Percentiles rank a stretch among this genome's conserved stretches.
These are phyloP conservation scores for Fusarium avenaceum DNA, from an alignment of 2,329 filamentous ascomycete genomes.

Conservation along the genomic window DNA sequence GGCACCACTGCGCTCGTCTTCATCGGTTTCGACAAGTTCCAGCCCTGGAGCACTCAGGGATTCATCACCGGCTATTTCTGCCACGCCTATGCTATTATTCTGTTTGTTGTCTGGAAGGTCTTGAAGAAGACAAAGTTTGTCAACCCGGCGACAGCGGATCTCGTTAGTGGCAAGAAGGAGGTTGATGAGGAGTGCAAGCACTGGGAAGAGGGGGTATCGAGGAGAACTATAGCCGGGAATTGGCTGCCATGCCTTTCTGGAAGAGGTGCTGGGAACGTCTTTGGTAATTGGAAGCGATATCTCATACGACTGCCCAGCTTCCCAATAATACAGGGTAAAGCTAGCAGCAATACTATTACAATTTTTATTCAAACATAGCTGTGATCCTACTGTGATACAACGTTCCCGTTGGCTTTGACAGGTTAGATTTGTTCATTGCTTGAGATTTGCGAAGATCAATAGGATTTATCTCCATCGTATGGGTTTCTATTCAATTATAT, in stretches of 20 bases:
- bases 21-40: constrained; percentile 69
- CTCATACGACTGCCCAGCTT: constrained; percentile 1
- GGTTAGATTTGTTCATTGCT: neutral
- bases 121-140: constrained; percentile 64
- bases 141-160: constrained; percentile 43
- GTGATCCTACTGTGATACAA: neutral
- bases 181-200: constrained; percentile 68
- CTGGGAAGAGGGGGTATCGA: constrained; percentile 62
- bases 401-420: neutral
- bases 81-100: constrained; percentile 63
- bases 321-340: neutral
- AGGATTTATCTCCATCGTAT: neutral
- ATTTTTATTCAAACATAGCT: neutral
- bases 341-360: constrained; percentile 7
- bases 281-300: constrained; percentile 50
- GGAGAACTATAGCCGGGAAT: constrained; percentile 57
- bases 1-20: constrained; percentile 65
- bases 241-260: constrained; percentile 55
- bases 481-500: accelerated
- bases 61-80: constrained; percentile 69
- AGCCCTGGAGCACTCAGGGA: constrained; percentile 61
- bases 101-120: constrained; percentile 64
- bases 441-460: no score
- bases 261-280: constrained; percentile 56
- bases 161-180: constrained; percentile 70